Base-by-base conservation (phyloP, 2,329 filamentous ascomycete species). In the Stachybotrys echinatus region DNA sequence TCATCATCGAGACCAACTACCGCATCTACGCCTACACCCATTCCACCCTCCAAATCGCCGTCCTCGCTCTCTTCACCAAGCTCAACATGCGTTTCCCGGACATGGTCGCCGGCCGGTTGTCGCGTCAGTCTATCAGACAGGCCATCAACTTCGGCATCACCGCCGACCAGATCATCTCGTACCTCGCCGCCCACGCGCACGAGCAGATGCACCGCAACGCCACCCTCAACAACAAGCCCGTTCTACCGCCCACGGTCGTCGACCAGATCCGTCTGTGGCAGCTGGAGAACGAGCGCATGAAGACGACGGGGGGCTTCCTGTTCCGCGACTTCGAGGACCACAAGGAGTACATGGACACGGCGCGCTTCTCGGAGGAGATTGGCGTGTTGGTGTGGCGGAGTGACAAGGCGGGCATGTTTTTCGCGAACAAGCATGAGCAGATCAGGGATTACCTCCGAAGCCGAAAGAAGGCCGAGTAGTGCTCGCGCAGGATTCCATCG, bases 201-300 rank as follows among this genome's bases (percentile, higher is more conserved):
- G 91, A 95, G 42, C 89, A 97, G 68, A 90, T 99, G 82, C 85
- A 87, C 59, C 86, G 87, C 54, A 77, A 81, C 42, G 79, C 81
- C 6, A 71, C 76, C 22, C 57, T 75, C 45, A 61, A 79, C 53
- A 80, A 80, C 61, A 77, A 76, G 54, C 88, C 92, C 2, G 82
- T 96, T 17, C 79, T 99, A 2, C 94, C 95, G 1, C 92, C 94
- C 0, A 97, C 95, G 0, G 94, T 99, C 17, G 89, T 96, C 55
- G 94, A 99, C 69, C 94, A 99, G 74, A 96, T 99, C 61, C 81
- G 92, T 2, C 81, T 99, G 19, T 99, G 94, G 94, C 92, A 99
- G 73, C 84, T 97, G 48, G 94, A 99, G 69, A 91, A 92, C 55
- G 94, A 99, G 73, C 82, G 94, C 47, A 95, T 99, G 81, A 88